These are phyloP conservation scores for Phlyctochytrium arcticum DNA, from an alignment of 192 early-diverging fungal species.

Conservation along the genomic window DNA sequence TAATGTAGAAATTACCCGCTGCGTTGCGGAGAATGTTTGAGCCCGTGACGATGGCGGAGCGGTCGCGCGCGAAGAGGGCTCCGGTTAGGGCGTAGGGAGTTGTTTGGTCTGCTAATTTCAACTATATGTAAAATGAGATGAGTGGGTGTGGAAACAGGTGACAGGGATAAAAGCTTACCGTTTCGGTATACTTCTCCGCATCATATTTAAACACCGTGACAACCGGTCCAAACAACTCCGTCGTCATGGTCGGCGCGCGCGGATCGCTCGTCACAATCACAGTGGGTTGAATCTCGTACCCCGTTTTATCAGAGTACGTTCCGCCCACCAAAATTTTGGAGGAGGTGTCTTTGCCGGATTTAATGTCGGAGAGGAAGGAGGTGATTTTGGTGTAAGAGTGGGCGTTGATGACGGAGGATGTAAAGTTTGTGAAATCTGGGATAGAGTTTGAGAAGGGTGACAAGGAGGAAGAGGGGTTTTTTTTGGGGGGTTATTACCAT, in stretches of 20 bases:
- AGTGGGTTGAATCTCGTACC: conserved; percentile 91
- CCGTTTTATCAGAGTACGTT: conserved; percentile 61
- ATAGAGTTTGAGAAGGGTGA: neutral
- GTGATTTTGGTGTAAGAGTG: conserved; percentile 92
- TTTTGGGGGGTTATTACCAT: conserved; percentile 44
- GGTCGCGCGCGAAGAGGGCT: conserved; percentile 86
- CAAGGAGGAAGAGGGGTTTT: neutral
- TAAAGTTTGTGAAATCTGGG: conserved; percentile 77
- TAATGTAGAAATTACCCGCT: conserved; percentile 98
- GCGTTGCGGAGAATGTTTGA: conserved; percentile 77
- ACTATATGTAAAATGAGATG: neutral
- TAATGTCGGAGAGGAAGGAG: conserved; percentile 79
- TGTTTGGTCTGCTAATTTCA: conserved; percentile 72
- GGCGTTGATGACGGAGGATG: conserved; percentile 89
- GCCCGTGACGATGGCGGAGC: conserved; percentile 68
- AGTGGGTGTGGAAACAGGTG: neutral
- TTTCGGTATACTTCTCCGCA: conserved; percentile 70
- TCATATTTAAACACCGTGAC: conserved; percentile 90
- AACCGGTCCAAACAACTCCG: conserved; percentile 97
- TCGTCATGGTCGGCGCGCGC: conserved; percentile 76
- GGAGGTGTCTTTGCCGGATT: conserved; percentile 51
- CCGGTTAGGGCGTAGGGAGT: conserved; percentile 88
- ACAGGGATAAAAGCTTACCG: conserved; percentile 21
- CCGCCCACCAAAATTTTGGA: conserved; percentile 90
- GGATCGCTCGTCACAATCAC: conserved; percentile 83